Base-by-base conservation (phyloP, 2,329 filamentous ascomycete species). In the Gremmenia infestans region DNA sequence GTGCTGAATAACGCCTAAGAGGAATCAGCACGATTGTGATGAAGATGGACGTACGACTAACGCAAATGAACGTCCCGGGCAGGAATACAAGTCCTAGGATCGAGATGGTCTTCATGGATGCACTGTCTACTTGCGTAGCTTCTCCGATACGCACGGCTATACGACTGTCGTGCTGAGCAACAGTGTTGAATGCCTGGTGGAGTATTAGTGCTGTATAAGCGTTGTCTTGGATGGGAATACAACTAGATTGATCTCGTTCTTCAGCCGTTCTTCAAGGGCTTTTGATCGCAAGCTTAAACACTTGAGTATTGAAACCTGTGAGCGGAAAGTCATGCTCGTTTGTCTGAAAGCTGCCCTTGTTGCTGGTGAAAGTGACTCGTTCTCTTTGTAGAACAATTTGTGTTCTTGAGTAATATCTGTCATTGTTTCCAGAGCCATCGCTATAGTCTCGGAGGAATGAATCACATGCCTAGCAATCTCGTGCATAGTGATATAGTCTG, bases 51-150 rank as follows among this genome's bases (percentile, higher is more conserved):
- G 22, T 22, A 40, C 9, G 5, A 42, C 48, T 3, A 17, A 40
- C 37, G 8, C 37, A 40, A 8, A 40, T 15, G 17, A 15, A 40
- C 7, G 37, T 40, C 14, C 37, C 37, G 14, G 37, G 37, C 14
- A 40, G 12, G 40, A 82, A 82, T 0, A 70, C 65, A 6, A 80
- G 61, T 0, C 78, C 79, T 0, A 80, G 66, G 15, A 79, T 71
- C 0, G 78, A 74, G 46, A 82, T 71, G 0, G 75, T 77, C 63
- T 76, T 78, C 77, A 81, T 81, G 0, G 77, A 73, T 0, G 74
- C 69, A 57, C 77, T 79, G 51, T 82, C 80, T 0, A 57, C 57
- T n/a, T 73, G 71, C 0, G 75, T 70, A 0, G 73, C 72, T 9
- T 65, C 67, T 0, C 72, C 72, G 8, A 79, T 75, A 8, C 71